Evolutionary conservation across 1,284 basidiomycete species (phyloP).

Genomic region (Fomitopsis pinicola): DNA sequence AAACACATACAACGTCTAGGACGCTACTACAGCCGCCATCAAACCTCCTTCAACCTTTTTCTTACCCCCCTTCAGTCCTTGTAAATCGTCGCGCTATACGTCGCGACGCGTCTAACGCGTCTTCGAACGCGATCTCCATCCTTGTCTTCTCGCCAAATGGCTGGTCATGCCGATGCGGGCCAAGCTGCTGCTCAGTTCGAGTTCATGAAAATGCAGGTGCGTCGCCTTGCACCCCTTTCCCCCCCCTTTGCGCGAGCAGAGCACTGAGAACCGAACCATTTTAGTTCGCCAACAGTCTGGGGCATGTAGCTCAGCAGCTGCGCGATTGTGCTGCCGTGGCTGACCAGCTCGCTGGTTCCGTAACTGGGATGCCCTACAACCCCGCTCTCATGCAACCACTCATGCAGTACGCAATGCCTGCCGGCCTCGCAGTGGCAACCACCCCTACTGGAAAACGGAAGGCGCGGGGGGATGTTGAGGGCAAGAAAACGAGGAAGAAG

Average conservation of each 20-base stretch:
- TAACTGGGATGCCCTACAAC: constrained; percentile 20
- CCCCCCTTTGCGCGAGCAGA: background rate
- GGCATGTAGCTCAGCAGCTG: constrained; percentile 52
- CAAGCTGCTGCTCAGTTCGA: constrained; percentile 37
- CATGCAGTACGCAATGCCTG: constrained; percentile 20
- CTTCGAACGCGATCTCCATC: constrained; percentile 4
- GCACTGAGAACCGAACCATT: constrained; percentile 1
- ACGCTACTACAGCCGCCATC: constrained; percentile 17
- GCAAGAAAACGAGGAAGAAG: constrained; percentile 46
- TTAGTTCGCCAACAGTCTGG: constrained; percentile 51
- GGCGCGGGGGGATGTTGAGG: constrained; percentile 37
- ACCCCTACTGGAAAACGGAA: constrained; percentile 48
- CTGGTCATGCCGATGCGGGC: constrained; percentile 28
- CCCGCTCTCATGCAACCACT: constrained; percentile 13
- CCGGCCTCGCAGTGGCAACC: constrained; percentile 21
- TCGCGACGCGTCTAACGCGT: constrained; percentile 26
- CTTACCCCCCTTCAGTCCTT: constrained; percentile 24
- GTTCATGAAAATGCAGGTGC: constrained; percentile 43
- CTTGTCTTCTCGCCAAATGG: constrained; percentile 24
- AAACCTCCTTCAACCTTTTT: constrained; percentile 17
- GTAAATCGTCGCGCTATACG: constrained; percentile 14
- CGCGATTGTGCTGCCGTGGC: constrained; percentile 53
- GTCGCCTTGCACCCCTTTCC: constrained; percentile 11
- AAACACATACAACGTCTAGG: constrained; percentile 24
- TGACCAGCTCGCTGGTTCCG: constrained; percentile 41